Evolutionary conservation across 2,329 filamentous ascomycete species (phyloP), one percentile per base, ranked within the genome.

Genomic region (Coniochaeta sp.): DNA sequence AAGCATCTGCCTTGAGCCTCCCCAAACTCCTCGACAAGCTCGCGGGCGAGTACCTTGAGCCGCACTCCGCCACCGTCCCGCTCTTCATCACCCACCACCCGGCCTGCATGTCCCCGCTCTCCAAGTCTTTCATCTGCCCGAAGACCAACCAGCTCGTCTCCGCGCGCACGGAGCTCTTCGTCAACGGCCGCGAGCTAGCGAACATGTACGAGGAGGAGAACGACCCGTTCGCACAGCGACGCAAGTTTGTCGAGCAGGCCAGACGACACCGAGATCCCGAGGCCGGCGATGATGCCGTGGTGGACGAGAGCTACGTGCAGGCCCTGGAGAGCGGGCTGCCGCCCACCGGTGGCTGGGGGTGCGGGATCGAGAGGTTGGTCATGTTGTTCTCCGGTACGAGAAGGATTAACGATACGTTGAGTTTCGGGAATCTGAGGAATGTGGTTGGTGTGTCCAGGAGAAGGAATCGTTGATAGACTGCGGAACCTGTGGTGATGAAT

Each of bases 121-220:
- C 93, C 26, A 98, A 98, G 77, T 92, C 90, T 58, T 96, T 91
- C 74, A 68, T 80, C 22, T 91, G 92, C 71, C 82, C 85, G 0
- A 73, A 70, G 9, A 88, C 87, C 0, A 79, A 81, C 16, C 93
- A 97, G 71, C 74, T 83, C 9, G 86, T 96, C 1, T 89, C 91
- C 1, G 90, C 91, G 0, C 87, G 93, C 6, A 90, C 89, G 0
- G 93, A 97, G 74, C 83, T 96, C 24, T 96, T 96, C 74, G 84
- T 96, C 63, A 77, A 85, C 57, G 86, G 89, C 44, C 85, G 86
- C 59, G 95, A 99, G 71, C 81, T 96, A 34, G 91, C 93, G 62
- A 99, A 99, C 74, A 96, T 93, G 78, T 99, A 99, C 73, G 95
- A 99, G 73, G 95, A 99, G 75, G 95, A 99, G 72, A 99, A 99